Base-by-base conservation (phyloP, 1,139 yeast species). In the Yamadazyma mexicana region DNA sequence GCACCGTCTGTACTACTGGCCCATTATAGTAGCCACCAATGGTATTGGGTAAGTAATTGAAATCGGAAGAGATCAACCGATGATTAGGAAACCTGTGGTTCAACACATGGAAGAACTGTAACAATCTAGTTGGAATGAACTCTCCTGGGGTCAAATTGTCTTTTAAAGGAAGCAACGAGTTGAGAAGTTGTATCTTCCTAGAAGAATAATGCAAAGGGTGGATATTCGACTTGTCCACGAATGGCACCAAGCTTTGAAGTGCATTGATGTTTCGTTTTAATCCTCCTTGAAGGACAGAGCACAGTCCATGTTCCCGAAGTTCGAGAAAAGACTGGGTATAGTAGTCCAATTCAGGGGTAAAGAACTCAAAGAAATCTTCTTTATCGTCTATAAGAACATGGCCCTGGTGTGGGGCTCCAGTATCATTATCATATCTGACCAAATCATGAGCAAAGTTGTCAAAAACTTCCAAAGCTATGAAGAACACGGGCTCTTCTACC, bases 391-490 rank as follows among this genome's bases (percentile, higher is more conserved):
- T 68, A 10, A 84, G 74, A 2, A 87, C 95, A 50, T 83, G 80
- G 0, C 91, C 95, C 55, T 87, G 94, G 48, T 78, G 73, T 0
- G 95, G 94, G 44, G 73, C 70, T 5, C 84, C 79, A 0, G 89
- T 79, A 8, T 63, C 54, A 45, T 81, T 77, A 52, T 88, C 95
- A 54, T 86, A 87, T 31, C 94, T 72, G 7, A 87, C 75, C 26
- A 85, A 77, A 56, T 87, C 96, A 59, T 87, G 96, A 2, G 95
- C 76, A 50, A 88, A 79, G 52, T 87, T 88, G 59, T 87, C 95
- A 59, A 88, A 81, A 23, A 88, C 95, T 56, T 88, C 96, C 44
- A 87, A 64, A 0, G 94, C 95, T 39, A 87, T 71, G 49, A 87
- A 83, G 55, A 81, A 87, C 50, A 95, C 85, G 0, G 91, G 91